Conservation (phyloP, 106 monocot species). For the Dendrobium chrysotoxum region DNA sequence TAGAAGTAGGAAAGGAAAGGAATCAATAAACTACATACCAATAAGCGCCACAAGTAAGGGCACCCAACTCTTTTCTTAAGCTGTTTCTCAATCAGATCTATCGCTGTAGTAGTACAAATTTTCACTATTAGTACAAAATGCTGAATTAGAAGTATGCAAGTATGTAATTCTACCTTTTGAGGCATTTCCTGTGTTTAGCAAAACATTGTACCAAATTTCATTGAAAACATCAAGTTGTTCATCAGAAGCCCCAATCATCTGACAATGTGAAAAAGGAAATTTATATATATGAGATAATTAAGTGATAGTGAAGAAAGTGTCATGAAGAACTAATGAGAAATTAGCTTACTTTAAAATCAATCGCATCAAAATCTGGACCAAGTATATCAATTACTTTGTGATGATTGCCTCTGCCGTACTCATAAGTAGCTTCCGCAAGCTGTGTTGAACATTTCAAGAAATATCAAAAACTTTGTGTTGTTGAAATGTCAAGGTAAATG, state of each 20-base stretch:
- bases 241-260: constrained; percentile 89
- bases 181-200: constrained; percentile 39
- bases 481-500: constrained; percentile 8
- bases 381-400: constrained; percentile 48
- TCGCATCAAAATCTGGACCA: constrained; percentile 75
- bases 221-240: constrained; percentile 90
- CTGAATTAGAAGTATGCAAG: neutral
- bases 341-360: constrained; percentile 53
- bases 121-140: neutral
- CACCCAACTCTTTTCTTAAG: constrained; percentile 40
- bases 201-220: constrained; percentile 62
- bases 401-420: constrained; percentile 62
- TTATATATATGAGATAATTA: neutral
- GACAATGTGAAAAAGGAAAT: neutral
- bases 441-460: neutral
- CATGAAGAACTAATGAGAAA: neutral
- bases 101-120: constrained; percentile 25
- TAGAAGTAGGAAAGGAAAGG: neutral
- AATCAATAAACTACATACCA: constrained; percentile 36
- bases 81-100: constrained; percentile 39
- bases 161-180: constrained; percentile 33
- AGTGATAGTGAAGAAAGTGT: neutral
- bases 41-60: constrained; percentile 65
- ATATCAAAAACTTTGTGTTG: neutral
- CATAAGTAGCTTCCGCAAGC: constrained; percentile 75